Conservation (phyloP, 2,329 filamentous ascomycete species). For the Penicillium sp. region DNA sequence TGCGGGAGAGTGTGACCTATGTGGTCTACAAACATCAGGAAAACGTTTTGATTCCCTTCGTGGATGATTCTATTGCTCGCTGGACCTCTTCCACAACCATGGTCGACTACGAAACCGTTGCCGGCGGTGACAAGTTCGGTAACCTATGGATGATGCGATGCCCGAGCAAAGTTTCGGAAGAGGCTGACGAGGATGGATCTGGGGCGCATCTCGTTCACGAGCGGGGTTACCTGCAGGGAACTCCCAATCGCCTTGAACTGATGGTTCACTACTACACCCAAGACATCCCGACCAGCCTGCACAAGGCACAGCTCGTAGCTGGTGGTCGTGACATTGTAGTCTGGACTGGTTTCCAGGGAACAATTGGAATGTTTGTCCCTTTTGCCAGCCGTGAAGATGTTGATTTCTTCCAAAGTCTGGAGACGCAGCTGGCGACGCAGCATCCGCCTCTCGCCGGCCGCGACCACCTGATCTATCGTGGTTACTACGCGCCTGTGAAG, state of each 20-base stretch:
- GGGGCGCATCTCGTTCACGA: slow-evolving; percentile 91
- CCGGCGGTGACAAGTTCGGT: slow-evolving; percentile 95
- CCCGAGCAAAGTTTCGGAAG: slow-evolving; percentile 79
- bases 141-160: slow-evolving; percentile 93
- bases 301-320: slow-evolving; percentile 85
- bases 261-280: slow-evolving; percentile 89
- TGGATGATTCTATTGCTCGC: slow-evolving; percentile 82
- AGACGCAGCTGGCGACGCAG: slow-evolving; percentile 82
- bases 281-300: slow-evolving; percentile 86
- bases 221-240: slow-evolving; percentile 83
- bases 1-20: slow-evolving; percentile 87
- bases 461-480: slow-evolving; percentile 92
- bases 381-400: slow-evolving; percentile 91
- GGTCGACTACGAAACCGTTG: slow-evolving; percentile 96
- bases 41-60: slow-evolving; percentile 90
- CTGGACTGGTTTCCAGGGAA: slow-evolving; percentile 94
- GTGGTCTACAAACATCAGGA: slow-evolving; percentile 91
- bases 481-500: slow-evolving; percentile 96
- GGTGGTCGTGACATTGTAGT: slow-evolving; percentile 89
- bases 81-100: slow-evolving; percentile 92
- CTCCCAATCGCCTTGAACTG: slow-evolving; percentile 78
- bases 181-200: slow-evolving; percentile 88
- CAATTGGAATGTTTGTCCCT: slow-evolving; percentile 87
- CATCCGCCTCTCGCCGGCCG: slow-evolving; percentile 86
- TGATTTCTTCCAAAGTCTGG: slow-evolving; percentile 95